Evolutionary conservation across 108 stramenopile genomes (phyloP).

Genomic region (Pseudonitzschia multiseries): DNA sequence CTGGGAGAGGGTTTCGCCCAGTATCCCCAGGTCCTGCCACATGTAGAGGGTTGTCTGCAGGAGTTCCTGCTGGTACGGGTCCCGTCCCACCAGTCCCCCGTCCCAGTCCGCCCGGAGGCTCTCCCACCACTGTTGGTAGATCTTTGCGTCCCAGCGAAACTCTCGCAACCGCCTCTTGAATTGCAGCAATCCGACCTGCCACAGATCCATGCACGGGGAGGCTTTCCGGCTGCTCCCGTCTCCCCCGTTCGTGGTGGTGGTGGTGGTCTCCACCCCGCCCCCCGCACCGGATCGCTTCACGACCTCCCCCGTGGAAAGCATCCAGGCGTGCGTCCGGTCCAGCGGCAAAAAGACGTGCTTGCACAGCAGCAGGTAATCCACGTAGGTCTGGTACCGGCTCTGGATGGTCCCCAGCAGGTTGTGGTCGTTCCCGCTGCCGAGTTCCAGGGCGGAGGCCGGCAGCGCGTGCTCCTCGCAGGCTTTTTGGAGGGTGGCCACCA

Average conservation of each 20-base stretch:
- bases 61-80: slow-evolving; percentile 34
- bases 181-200: slow-evolving; percentile 49
- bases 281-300: slow-evolving; percentile 18
- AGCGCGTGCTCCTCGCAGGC: slow-evolving; percentile 51
- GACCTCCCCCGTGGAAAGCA: slow-evolving; percentile 18
- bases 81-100: slow-evolving; percentile 15
- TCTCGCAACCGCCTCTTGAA: slow-evolving; percentile 32
- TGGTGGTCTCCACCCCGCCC: not conserved
- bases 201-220: slow-evolving; percentile 29
- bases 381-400: slow-evolving; percentile 42
- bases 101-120: slow-evolving; percentile 41
- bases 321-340: slow-evolving; percentile 49
- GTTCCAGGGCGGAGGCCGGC: slow-evolving; percentile 21
- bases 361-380: slow-evolving; percentile 49
- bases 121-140: slow-evolving; percentile 49
- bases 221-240: not conserved
- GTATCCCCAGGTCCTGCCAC: slow-evolving; percentile 56
- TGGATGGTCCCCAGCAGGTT: slow-evolving; percentile 39
- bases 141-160: slow-evolving; percentile 33
- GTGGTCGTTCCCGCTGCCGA: slow-evolving; percentile 1
- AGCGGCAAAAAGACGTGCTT: slow-evolving; percentile 57
- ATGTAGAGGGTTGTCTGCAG: slow-evolving; percentile 47
- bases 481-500: slow-evolving; percentile 50
- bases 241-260: not conserved
- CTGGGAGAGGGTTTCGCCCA: slow-evolving; percentile 27